Conservation (phyloP, 495 filamentous ascomycete species). For the Aspergillus homomorphus region DNA sequence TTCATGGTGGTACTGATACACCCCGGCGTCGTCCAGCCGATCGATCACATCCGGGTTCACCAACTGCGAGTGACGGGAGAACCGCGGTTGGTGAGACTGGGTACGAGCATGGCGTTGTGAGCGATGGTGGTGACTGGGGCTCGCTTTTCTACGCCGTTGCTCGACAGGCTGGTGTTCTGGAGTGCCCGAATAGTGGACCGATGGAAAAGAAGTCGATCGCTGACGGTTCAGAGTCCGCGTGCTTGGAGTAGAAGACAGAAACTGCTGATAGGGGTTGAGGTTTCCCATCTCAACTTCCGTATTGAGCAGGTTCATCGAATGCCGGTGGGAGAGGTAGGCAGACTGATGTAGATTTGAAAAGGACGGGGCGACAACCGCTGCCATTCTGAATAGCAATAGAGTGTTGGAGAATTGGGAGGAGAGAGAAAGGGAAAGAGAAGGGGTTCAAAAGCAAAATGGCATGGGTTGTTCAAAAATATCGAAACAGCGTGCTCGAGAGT, state of each 20-base stretch:
- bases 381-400: conserved; percentile 8
- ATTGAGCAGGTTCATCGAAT: conserved; percentile 1
- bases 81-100: conserved; percentile 8
- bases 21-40: conserved; percentile 62
- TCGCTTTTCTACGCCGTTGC: conserved; percentile 24
- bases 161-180: conserved; percentile 35
- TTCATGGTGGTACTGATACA: conserved; percentile 76
- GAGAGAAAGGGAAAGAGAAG: background rate
- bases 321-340: conserved; percentile 7
- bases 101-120: conserved; percentile 18
- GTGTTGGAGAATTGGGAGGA: background rate
- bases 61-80: conserved; percentile 60
- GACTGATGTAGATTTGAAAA: background rate
- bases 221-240: conserved; percentile 22
- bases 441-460: background rate
- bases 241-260: conserved; percentile 32
- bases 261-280: conserved; percentile 40
- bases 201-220: conserved; percentile 32
- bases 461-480: background rate
- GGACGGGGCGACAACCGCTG: conserved; percentile 1
- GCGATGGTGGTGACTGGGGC: conserved; percentile 17
- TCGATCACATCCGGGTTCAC: conserved; percentile 80
- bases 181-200: conserved; percentile 27
- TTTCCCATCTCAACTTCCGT: conserved; percentile 22
- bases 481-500: background rate